These are phyloP conservation scores for Curvularia lunata DNA, from an alignment of 2,329 filamentous ascomycete genomes.

Conservation along the genomic window DNA sequence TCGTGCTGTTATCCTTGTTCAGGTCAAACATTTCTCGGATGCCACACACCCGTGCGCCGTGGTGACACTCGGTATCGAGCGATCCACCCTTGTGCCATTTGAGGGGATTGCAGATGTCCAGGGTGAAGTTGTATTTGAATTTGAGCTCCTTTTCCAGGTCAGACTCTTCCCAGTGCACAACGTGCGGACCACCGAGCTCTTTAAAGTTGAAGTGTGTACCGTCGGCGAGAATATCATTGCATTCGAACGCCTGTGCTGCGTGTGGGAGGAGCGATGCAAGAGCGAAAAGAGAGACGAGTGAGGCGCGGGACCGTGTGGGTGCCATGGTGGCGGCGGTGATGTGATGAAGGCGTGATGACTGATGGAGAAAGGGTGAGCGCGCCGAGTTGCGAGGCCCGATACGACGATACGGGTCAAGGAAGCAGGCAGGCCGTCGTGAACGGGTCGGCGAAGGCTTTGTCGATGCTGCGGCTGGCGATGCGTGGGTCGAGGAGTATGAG, in stretches of 20 bases:
- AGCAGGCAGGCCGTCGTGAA: conserved; percentile 1
- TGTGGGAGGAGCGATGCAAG: conserved; percentile 35
- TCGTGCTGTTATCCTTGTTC: conserved; percentile 56
- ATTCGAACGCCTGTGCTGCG: conserved; percentile 58
- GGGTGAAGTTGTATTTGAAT: conserved; percentile 79
- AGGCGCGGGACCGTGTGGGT: conserved; percentile 29
- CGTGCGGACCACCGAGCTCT: conserved; percentile 69
- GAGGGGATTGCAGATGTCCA: conserved; percentile 76
- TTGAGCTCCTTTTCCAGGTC: conserved; percentile 56
- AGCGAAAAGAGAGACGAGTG: conserved; percentile 35
- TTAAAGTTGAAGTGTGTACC: conserved; percentile 68
- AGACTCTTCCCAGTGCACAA: conserved; percentile 63
- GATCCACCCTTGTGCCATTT: conserved; percentile 62
- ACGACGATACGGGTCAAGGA: conserved; percentile 11
- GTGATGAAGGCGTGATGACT: conserved; percentile 16
- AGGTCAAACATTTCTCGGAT: conserved; percentile 66
- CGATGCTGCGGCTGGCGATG: background rate
- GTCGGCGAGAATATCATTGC: conserved; percentile 66
- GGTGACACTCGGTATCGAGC: conserved; percentile 67
- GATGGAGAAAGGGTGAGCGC: conserved; percentile 10
- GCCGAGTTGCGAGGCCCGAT: conserved; percentile 7
- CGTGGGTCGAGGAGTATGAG: background rate
- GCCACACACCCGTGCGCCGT: conserved; percentile 77
- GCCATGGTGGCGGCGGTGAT: conserved; percentile 35
- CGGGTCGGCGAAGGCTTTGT: conserved; percentile 7